Base-by-base conservation (phyloP, 345 rosid species). In the Hibiscus mutabilis region DNA sequence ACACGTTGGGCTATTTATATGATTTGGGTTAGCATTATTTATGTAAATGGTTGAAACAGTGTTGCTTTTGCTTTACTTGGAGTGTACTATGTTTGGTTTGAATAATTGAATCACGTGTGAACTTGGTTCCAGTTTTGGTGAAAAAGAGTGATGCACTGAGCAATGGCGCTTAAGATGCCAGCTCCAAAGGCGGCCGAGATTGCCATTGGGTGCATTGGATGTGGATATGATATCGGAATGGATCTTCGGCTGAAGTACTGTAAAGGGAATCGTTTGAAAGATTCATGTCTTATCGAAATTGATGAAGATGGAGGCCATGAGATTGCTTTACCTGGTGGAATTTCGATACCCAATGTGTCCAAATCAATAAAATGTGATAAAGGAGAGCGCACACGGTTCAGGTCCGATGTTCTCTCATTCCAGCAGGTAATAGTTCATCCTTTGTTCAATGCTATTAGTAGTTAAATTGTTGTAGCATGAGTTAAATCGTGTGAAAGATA, bases 321-420 rank as follows among this genome's bases (percentile, higher is more conserved):
- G 73, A 82, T 91, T 76, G 80, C 82, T 67, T 80, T 94, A 40
- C 96, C 97, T 0, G 98, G 95, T 73, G 97, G 97, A 56, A 83
- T 91, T 80, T 82, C 86, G 0, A 85, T 95, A 2, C 86, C 88
- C 5, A 79, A 86, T 27, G 98, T 95, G 29, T 79, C 99, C 9
- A 90, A 86, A 78, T 89, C 90, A n/a, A 88, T 95, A 27, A 90
- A 92, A 79, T 95, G 99, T 55, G 89, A 84, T 69, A 86, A 86
- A 81, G 90, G 96, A 49, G 89, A 86, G 78, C 80, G 85, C 31
- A 89, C 78, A 1, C 74, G 89, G 75, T 87, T 87, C 74, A 78
- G 85, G 79, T 89, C 96, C 3, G 92, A 86, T 75, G 85, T 86
- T 66, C 81, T 89, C 67, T 81, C 92, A 42, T 89, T 84, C 71